Conservation (phyloP, 345 rosid species). For the Clarkia xantiana region DNA sequence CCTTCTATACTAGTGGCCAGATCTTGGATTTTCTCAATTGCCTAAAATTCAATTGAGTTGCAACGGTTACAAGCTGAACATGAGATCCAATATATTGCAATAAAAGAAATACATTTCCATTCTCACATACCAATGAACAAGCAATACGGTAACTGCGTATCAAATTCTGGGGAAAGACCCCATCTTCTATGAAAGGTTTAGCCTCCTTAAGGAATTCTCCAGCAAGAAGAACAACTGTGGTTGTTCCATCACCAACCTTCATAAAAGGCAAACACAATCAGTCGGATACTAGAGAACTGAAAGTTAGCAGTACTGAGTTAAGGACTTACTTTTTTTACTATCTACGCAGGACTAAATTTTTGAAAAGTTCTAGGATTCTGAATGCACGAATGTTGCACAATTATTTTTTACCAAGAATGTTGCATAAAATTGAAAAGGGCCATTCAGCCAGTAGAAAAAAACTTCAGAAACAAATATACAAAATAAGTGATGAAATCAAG, state of each 20-base stretch:
- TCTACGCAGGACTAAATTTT: too few species aligned
- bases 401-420: too few species aligned
- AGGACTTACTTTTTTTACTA: too few species aligned
- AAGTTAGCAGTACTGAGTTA: too few species aligned
- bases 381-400: too few species aligned
- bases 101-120: background rate
- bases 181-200: conserved; percentile 91
- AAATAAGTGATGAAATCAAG: too few species aligned
- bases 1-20: conserved; percentile 88
- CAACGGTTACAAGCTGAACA: background rate
- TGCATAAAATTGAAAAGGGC: too few species aligned
- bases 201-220: conserved; percentile 96
- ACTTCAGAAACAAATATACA: too few species aligned
- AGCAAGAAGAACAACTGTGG: conserved; percentile 88
- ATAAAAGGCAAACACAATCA: background rate
- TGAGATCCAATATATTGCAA: background rate
- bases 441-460: too few species aligned
- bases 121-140: conserved; percentile 35
- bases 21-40: conserved; percentile 70
- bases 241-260: conserved; percentile 98
- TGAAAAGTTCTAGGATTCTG: too few species aligned
- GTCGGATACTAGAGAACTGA: background rate
- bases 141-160: conserved; percentile 87
- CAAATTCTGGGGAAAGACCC: conserved; percentile 88
- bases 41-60: conserved; percentile 21